Percentiles rank a stretch among this genome's conserved stretches.
These are phyloP conservation scores for Triticum monococcum DNA, from an alignment of 176 grass and related monocot species.

Conservation along the genomic window DNA sequence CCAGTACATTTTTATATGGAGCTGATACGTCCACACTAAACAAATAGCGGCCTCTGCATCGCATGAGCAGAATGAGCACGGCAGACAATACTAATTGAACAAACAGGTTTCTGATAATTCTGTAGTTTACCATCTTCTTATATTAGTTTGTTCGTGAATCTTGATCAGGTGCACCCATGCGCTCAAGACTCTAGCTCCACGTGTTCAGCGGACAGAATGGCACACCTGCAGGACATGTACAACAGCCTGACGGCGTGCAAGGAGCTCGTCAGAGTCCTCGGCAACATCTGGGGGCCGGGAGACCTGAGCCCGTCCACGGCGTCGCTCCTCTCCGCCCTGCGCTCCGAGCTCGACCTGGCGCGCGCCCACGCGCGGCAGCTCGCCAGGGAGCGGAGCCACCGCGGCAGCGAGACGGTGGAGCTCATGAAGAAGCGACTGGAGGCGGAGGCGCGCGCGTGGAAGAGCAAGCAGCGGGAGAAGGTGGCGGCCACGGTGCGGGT, in stretches of 20 bases:
- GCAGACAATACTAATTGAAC: too few species aligned
- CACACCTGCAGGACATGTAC: slow-evolving; percentile 48
- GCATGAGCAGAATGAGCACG: too few species aligned
- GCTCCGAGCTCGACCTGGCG: slow-evolving; percentile 52
- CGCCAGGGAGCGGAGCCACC: slow-evolving; percentile 9
- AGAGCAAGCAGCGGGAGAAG: slow-evolving; percentile 60
- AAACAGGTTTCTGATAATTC: neutral
- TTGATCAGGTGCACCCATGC: slow-evolving; percentile 25
- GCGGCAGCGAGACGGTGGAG: neutral
- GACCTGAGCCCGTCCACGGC: slow-evolving; percentile 42
- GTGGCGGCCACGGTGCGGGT: slow-evolving; percentile 32
- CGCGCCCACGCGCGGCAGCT: slow-evolving; percentile 39
- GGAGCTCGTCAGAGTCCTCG: slow-evolving; percentile 62
- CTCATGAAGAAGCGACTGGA: neutral
- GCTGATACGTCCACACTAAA: too few species aligned
- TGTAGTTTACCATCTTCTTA: neutral
- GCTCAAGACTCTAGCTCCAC: slow-evolving; percentile 6
- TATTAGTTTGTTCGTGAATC: neutral
- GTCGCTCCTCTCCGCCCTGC: slow-evolving; percentile 60
- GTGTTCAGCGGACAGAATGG: neutral
- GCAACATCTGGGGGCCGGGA: slow-evolving; percentile 34
- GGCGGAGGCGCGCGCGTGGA: slow-evolving; percentile 55
- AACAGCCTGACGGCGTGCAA: slow-evolving; percentile 56
- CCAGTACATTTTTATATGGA: too few species aligned
- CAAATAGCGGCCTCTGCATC: too few species aligned